A percentile compares a stretch with the other conserved stretches of the same genome.
Conservation (phyloP, 805 yeast genomes). For the Metschnikowia kofuensis region DNA sequence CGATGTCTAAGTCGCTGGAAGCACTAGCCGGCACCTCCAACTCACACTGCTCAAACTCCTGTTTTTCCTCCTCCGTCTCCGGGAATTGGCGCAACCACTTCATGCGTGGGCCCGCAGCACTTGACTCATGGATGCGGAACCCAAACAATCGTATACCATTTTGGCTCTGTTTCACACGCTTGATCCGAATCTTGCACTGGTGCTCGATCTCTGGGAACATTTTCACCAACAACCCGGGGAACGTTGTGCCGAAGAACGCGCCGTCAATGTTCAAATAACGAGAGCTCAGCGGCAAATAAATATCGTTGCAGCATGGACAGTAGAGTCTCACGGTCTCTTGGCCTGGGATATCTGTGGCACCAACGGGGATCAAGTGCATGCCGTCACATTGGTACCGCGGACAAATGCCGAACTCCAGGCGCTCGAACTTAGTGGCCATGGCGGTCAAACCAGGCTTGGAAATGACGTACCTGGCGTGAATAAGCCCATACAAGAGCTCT, state of each 20-base stretch:
- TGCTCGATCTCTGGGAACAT: slow-evolving; percentile 88
- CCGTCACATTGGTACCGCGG: slow-evolving; percentile 89
- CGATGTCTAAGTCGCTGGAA: slow-evolving; percentile 25
- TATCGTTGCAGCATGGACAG: slow-evolving; percentile 93
- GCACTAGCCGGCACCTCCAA: slow-evolving; percentile 46
- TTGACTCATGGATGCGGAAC: slow-evolving; percentile 70
- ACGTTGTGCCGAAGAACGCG: slow-evolving; percentile 94
- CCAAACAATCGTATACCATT: slow-evolving; percentile 83
- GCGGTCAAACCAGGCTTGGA: slow-evolving; percentile 86
- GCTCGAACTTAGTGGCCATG: slow-evolving; percentile 92
- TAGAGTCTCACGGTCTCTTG: slow-evolving; percentile 86
- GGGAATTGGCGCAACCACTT: slow-evolving; percentile 88
- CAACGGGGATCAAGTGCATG: slow-evolving; percentile 87
- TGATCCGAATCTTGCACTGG: slow-evolving; percentile 58
- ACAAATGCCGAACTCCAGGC: slow-evolving; percentile 86
- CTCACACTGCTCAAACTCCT: slow-evolving; percentile 64
- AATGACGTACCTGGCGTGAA: slow-evolving; percentile 87
- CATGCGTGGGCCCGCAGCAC: slow-evolving; percentile 91
- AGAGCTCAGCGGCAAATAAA: slow-evolving; percentile 84
- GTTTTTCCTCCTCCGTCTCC: slow-evolving; percentile 52
- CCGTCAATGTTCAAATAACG: slow-evolving; percentile 90
- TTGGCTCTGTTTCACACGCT: slow-evolving; percentile 46
- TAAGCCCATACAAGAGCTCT: slow-evolving; percentile 86
- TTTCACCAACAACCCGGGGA: slow-evolving; percentile 88
- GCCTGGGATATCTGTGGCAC: slow-evolving; percentile 87